Percentiles rank a stretch among this genome's conserved stretches.
These are phyloP conservation scores for Talaromyces albobiverticillius DNA, from an alignment of 2,329 filamentous ascomycete genomes.

Conservation along the genomic window DNA sequence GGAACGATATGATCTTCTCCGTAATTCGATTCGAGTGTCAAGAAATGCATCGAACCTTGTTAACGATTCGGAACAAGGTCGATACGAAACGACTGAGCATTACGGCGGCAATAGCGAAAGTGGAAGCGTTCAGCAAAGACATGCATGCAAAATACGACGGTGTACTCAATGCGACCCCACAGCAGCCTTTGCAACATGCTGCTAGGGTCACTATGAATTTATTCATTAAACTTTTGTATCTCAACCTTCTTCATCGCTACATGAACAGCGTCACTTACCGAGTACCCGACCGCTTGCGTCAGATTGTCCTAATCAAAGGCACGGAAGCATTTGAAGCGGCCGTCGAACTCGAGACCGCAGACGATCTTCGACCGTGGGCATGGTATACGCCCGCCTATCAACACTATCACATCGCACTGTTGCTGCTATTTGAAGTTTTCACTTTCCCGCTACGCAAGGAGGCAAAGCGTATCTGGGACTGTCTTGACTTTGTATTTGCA, in stretches of 20 bases:
- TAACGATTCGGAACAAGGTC: conserved; percentile 65
- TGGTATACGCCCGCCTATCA: conserved; percentile 72
- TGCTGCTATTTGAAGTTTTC: conserved; percentile 67
- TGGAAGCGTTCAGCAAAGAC: conserved; percentile 64
- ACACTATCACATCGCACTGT: conserved; percentile 68
- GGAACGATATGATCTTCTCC: conserved; percentile 66
- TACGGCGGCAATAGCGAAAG: conserved; percentile 63
- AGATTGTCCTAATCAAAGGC: conserved; percentile 62
- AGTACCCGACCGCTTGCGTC: conserved; percentile 56
- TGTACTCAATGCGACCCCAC: conserved; percentile 55
- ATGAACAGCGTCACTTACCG: conserved; percentile 42
- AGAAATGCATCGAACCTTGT: conserved; percentile 69
- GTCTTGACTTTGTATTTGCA: conserved; percentile 68
- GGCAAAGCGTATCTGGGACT: conserved; percentile 65
- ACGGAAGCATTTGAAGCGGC: conserved; percentile 53
- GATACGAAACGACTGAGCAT: conserved; percentile 61
- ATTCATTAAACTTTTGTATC: conserved; percentile 60
- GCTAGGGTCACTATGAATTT: conserved; percentile 64
- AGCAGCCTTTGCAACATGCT: conserved; percentile 58
- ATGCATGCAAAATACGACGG: conserved; percentile 65
- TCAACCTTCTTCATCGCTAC: conserved; percentile 68
- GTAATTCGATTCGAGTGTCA: conserved; percentile 70
- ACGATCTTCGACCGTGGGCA: conserved; percentile 56
- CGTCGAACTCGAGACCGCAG: conserved; percentile 53
- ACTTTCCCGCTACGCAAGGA: conserved; percentile 55